A percentile compares a stretch with the other conserved stretches of the same genome.
Evolutionary conservation across 2,329 filamentous ascomycete genomes (phyloP).

Genomic region (Chaetoscypha palmicola): DNA sequence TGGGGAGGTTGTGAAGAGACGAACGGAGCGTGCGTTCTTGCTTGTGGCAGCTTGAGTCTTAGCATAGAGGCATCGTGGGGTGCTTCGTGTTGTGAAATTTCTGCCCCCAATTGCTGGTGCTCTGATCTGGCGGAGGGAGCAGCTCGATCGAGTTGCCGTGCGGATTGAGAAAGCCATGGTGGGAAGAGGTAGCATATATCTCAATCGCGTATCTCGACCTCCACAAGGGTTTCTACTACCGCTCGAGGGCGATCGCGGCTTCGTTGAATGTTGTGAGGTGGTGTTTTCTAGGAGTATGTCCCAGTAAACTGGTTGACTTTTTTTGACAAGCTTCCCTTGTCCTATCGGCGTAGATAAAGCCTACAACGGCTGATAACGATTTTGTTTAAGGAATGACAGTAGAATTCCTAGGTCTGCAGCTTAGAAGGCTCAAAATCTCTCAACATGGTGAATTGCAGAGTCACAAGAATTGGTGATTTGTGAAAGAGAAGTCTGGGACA

Average conservation of each 20-base stretch:
- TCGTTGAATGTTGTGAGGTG: conserved; percentile 5
- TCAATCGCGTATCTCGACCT: conserved; percentile 20
- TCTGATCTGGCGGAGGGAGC: conserved; percentile 29
- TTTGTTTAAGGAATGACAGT: conserved; percentile 29
- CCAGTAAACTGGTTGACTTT: not conserved
- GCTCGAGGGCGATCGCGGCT: conserved; percentile 2
- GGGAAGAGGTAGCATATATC: conserved; percentile 8
- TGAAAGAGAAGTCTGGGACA: not conserved
- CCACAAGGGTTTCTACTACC: conserved; percentile 12
- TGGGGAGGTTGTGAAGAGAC: conserved; percentile 28
- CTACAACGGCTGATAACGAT: conserved; percentile 1
- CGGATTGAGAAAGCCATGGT: conserved; percentile 31
- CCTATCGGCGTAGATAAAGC: conserved; percentile 12
- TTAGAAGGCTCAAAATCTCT: conserved; percentile 17
- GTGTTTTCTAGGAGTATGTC: not conserved
- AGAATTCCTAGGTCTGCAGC: conserved; percentile 12
- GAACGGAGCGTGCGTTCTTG: conserved; percentile 23
- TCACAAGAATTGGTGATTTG: not conserved
- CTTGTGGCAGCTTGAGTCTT: conserved; percentile 18
- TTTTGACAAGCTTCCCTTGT: conserved; percentile 5
- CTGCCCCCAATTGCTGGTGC: conserved; percentile 19
- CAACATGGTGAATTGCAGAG: conserved; percentile 10
- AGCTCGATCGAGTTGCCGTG: conserved; percentile 27
- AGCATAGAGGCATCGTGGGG: conserved; percentile 21
- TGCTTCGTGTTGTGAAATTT: conserved; percentile 27